Base-by-base conservation (phyloP, 495 filamentous ascomycete species). In the Evansstolkia leycettana region DNA sequence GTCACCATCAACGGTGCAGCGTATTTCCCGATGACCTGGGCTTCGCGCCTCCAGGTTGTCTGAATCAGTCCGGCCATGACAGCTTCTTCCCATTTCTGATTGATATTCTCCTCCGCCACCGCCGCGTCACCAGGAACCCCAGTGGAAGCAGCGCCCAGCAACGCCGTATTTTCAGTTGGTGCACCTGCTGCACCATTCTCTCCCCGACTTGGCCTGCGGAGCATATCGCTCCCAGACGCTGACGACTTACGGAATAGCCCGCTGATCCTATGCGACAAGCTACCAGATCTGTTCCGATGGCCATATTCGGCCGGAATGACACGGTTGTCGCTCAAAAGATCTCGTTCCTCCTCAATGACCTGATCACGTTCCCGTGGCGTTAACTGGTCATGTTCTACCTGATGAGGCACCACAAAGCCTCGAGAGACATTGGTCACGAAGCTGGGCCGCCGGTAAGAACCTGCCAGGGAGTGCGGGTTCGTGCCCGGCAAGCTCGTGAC, bases 21-120 rank as follows among this genome's bases (percentile, higher is more conserved):
- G 47, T 79, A 80, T 45, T 60, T 62, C 3, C 54, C 48, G 23
- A 88, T 61, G 0, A 82, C 80, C 52, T 80, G 75, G 1, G 77
- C 70, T 61, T 94, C 86, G 39, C 83, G 72, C 45, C 76, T 74
- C 82, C 84, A 92, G 0, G 84, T 85, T 2, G 86, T 93, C 33
- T 81, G 75, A 41, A 92, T 82, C 39, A 68, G 60, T 6, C 83
- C 82, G 2, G 73, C 69, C 0, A 69, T 64, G 8, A 88, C 82
- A 1, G 84, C 82, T 25, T 80, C 77, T 37, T 85, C 79, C 85
- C 85, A 94, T 57, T 82, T 78, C 30, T 68, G 56, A 37, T 67
- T 61, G 26, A 67, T 61, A 28, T 65, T 61, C 11, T 64, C 55
- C 3, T 39, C 39, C 17, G 49, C 52, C 49, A 56, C 37, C 42